Conservation (phyloP, 2,329 filamentous ascomycete species). For the Apiospora sp. region DNA sequence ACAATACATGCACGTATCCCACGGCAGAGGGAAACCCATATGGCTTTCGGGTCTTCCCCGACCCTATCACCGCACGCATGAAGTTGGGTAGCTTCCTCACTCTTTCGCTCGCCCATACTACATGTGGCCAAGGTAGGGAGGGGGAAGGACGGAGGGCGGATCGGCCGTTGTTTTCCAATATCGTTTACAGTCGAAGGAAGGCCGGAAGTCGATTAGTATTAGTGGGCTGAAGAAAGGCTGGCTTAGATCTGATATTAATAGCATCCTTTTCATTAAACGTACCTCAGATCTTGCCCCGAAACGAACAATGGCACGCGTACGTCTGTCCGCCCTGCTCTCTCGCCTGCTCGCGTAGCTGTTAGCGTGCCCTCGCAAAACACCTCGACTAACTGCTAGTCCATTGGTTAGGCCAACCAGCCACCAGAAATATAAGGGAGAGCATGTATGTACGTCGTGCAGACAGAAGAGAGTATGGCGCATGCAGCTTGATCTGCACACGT, state of each 20-base stretch:
- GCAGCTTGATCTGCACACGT: conserved; percentile 13
- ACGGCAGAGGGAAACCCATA: conserved; percentile 2
- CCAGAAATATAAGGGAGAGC: conserved; percentile 2
- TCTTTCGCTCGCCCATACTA: neutral
- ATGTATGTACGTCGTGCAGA: conserved; percentile 9
- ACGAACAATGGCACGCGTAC: conserved; percentile 4
- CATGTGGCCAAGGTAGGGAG: conserved; percentile 12
- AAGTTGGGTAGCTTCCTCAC: neutral
- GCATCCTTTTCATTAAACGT: conserved; percentile 21
- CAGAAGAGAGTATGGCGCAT: conserved; percentile 13
- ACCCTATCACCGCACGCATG: conserved; percentile 17
- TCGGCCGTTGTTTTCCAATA: conserved; percentile 15
- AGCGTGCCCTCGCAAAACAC: conserved; percentile 8
- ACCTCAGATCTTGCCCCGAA: neutral
- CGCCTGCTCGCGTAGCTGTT: conserved; percentile 13
- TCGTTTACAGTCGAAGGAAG: conserved; percentile 15
- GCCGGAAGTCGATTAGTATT: neutral
- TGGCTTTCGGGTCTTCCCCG: conserved; percentile 17
- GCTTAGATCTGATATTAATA: conserved; percentile 14
- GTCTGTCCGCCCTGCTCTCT: neutral
- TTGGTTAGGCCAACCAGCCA: neutral
- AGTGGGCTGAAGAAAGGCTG: neutral
- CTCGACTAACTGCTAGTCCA: conserved; percentile 1
- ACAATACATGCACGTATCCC: conserved; percentile 16
- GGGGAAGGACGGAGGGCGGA: neutral